Base-by-base conservation (phyloP, 768 basidiomycete species). In the Naganishia vaughanmartiniae region DNA sequence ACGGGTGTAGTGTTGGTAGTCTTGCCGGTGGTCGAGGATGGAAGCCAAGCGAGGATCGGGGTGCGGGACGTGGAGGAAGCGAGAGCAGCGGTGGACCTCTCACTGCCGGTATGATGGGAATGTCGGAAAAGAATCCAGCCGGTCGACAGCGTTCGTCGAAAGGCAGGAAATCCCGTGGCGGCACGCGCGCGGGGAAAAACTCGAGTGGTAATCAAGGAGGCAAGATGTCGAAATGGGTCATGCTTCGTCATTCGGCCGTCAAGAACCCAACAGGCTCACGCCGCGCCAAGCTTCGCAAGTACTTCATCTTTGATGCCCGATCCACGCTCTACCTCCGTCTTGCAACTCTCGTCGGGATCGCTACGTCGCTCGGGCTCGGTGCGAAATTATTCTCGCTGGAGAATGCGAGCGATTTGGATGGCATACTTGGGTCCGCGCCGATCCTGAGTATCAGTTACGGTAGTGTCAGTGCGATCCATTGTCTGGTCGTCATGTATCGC, bases 381-480 rank as follows among this genome's bases (percentile, higher is more conserved):
- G 53, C 76, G 0, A 66, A 73, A 0, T 74, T 77, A 45, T 74
- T 73, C 14, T 51, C 73, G 26, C 63, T 76, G 26, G 73, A 78
- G 26, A 34, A 67, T 42, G 15, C 67, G 5, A 71, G 76, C 5
- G 56, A 69, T 7, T 53, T 78, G 15, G 74, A 77, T 1, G 79
- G 79, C 1, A 65, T 80, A 19, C 74, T 80, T 34, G 79, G 79
- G 5, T 73, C 77, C 9, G 79, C 79, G 5, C 79, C 79, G 12
- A 77, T 75, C 19, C 67, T 82, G 19, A 75, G 75, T 42, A 77
- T 81, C 70, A 63, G 75, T 48, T 80, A 77, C 60, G 71, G 78
- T 3, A 67, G 74, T 28, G 57, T 79, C 19, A 77, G 80, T 19
- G 72, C 76, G 17, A 36, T 77, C 15, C 81, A 81, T 71, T 73